Percentiles rank a stretch among this genome's conserved stretches.
These are phyloP conservation scores for Carpinus fangiana DNA, from an alignment of 306 rosid genomes.

Conservation along the genomic window DNA sequence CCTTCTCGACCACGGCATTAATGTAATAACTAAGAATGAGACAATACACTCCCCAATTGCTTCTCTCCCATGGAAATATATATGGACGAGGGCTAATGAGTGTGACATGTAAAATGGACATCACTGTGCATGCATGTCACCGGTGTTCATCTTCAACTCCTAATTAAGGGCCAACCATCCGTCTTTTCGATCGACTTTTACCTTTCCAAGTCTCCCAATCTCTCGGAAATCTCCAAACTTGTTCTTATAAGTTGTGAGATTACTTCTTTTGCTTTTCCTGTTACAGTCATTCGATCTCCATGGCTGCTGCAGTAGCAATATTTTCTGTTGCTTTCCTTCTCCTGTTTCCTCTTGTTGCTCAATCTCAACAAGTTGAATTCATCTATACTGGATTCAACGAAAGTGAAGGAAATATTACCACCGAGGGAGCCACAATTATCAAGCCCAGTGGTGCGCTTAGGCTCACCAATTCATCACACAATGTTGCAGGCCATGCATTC, in stretches of 20 bases:
- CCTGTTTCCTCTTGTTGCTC: conserved; percentile 21
- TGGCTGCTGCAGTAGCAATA: conserved; percentile 34
- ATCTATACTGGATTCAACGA: conserved; percentile 48
- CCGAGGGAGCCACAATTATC: conserved; percentile 38
- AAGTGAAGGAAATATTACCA: neutral
- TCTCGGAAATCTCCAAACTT: no score
- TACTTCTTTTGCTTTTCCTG: neutral
- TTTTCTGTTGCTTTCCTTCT: conserved; percentile 32
- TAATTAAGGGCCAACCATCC: neutral
- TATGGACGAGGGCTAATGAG: neutral
- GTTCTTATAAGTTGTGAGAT: no score
- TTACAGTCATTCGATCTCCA: conserved; percentile 2
- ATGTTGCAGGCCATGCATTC: conserved; percentile 55
- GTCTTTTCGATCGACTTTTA: neutral
- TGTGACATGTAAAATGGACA: neutral
- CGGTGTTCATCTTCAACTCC: neutral
- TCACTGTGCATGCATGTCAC: neutral
- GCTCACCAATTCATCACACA: conserved; percentile 46
- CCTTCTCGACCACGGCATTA: neutral
- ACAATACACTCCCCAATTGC: no score
- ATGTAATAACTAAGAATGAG: neutral
- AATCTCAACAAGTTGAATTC: conserved; percentile 22
- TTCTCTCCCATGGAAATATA: no score
- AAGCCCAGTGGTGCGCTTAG: conserved; percentile 37
- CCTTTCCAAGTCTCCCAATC: neutral